Percentiles rank a stretch among this genome's conserved stretches.
These are phyloP conservation scores for Neurospora sp. DNA, from an alignment of 2,329 filamentous ascomycete species.

Conservation along the genomic window DNA sequence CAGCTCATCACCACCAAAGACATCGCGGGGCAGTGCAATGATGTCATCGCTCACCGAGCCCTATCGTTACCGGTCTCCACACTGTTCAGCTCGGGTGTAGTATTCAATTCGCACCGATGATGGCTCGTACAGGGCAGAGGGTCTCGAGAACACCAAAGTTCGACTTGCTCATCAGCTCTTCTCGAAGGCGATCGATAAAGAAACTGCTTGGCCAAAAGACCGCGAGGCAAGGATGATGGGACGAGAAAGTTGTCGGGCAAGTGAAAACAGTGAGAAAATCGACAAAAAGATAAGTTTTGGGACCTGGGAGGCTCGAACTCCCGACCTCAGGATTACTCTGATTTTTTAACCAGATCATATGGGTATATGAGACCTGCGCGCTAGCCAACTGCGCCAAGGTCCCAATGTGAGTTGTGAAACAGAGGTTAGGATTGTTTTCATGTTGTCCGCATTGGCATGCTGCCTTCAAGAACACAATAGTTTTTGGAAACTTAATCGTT, in stretches of 20 bases:
- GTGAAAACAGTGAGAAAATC: neutral
- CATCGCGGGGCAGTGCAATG: neutral
- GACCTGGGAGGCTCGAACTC: slow-evolving; percentile 22
- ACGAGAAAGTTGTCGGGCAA: slow-evolving; percentile 4
- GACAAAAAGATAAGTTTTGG: slow-evolving; percentile 10
- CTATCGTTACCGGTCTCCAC: neutral
- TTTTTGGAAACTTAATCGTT: neutral
- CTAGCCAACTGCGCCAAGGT: slow-evolving; percentile 21
- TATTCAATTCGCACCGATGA: neutral
- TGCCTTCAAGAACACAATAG: neutral
- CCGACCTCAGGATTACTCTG: slow-evolving; percentile 19
- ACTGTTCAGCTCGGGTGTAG: neutral
- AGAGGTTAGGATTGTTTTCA: neutral
- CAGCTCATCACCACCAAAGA: neutral
- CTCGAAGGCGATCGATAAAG: neutral
- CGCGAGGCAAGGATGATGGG: slow-evolving; percentile 3
- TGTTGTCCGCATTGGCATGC: neutral
- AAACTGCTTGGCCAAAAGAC: neutral
- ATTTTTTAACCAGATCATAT: slow-evolving; percentile 15
- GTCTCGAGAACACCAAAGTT: neutral
- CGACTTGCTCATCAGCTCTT: neutral
- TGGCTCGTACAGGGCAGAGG: neutral
- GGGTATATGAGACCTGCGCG: slow-evolving; percentile 19
- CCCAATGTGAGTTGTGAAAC: slow-evolving; percentile 2
- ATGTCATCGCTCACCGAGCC: neutral